These are phyloP conservation scores for Cenchrus purpureus DNA, from an alignment of 176 grass and related monocot species.

Conservation along the genomic window DNA sequence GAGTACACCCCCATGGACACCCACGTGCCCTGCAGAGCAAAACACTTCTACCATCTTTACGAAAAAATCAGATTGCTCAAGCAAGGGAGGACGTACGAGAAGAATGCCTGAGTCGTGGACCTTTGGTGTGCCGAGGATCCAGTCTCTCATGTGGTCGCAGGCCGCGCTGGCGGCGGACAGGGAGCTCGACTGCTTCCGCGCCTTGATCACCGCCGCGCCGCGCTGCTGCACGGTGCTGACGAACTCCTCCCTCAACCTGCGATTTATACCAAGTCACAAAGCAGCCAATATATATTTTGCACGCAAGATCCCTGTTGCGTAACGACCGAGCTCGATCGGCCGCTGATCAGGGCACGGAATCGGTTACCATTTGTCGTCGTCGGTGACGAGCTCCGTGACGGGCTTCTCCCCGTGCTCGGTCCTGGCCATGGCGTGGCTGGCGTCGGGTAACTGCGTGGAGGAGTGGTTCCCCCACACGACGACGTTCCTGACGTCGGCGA, in stretches of 20 bases:
- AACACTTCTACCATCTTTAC: neutral
- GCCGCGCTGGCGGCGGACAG: conserved; percentile 75
- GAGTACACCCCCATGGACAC: conserved; percentile 84
- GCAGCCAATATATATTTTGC: neutral
- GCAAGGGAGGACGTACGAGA: neutral
- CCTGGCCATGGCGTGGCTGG: conserved; percentile 56
- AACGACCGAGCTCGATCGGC: neutral
- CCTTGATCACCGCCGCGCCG: conserved; percentile 68
- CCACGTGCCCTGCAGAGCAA: conserved; percentile 63
- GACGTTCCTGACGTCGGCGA: conserved; percentile 69
- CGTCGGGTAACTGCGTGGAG: conserved; percentile 84
- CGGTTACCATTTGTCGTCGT: conserved; percentile 67
- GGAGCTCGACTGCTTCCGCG: conserved; percentile 69
- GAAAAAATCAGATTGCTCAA: neutral
- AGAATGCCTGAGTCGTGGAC: conserved; percentile 16
- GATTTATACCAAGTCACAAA: neutral
- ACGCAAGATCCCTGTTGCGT: neutral
- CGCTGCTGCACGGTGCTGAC: conserved; percentile 62
- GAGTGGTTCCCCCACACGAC: conserved; percentile 89
- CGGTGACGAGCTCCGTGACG: conserved; percentile 54
- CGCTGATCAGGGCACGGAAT: neutral
- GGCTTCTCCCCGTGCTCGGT: conserved; percentile 54
- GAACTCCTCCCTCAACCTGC: conserved; percentile 73
- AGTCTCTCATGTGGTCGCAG: conserved; percentile 77
- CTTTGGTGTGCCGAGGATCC: conserved; percentile 77